Evolutionary conservation across 441 rosid species (phyloP).

Genomic region (Iberis amara): DNA sequence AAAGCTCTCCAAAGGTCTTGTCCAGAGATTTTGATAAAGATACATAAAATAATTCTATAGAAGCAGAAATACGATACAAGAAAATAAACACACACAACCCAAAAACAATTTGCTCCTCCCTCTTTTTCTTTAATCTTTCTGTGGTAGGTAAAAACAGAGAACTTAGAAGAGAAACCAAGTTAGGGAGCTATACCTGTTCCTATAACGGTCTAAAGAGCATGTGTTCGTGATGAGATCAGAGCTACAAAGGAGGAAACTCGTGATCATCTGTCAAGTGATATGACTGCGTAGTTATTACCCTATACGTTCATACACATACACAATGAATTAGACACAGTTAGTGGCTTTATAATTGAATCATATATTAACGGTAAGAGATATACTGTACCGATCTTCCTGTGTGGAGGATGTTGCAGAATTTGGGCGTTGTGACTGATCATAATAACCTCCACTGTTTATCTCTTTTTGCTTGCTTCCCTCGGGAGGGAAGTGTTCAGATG

Average conservation of each 20-base stretch:
- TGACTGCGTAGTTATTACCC: slow-evolving; percentile 37
- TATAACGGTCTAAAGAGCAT: slow-evolving; percentile 24
- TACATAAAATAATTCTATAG: slow-evolving; percentile 21
- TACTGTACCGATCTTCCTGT: slow-evolving; percentile 51
- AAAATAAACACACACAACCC: slow-evolving; percentile 18
- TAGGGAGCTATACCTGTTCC: slow-evolving; percentile 29
- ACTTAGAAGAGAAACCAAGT: slow-evolving; percentile 23
- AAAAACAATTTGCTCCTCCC: slow-evolving; percentile 27
- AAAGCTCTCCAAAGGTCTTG: slow-evolving; percentile 19
- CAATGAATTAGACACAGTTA: slow-evolving; percentile 12
- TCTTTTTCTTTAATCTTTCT: neutral
- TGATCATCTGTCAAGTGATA: slow-evolving; percentile 56
- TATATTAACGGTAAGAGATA: slow-evolving; percentile 4
- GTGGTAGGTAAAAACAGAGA: neutral
- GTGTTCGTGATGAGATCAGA: slow-evolving; percentile 29
- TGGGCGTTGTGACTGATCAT: slow-evolving; percentile 33
- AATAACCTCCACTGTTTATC: slow-evolving; percentile 9
- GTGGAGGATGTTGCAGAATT: slow-evolving; percentile 29
- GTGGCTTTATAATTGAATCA: neutral
- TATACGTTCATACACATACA: slow-evolving; percentile 27
- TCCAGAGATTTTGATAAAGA: slow-evolving; percentile 21
- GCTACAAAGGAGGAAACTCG: slow-evolving; percentile 63
- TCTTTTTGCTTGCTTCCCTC: slow-evolving; percentile 35
- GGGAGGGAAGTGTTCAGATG: slow-evolving; percentile 16
- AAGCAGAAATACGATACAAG: slow-evolving; percentile 22